These are phyloP conservation scores for Blastobotrys apis DNA, from an alignment of 1,139 yeast species.

Conservation along the genomic window DNA sequence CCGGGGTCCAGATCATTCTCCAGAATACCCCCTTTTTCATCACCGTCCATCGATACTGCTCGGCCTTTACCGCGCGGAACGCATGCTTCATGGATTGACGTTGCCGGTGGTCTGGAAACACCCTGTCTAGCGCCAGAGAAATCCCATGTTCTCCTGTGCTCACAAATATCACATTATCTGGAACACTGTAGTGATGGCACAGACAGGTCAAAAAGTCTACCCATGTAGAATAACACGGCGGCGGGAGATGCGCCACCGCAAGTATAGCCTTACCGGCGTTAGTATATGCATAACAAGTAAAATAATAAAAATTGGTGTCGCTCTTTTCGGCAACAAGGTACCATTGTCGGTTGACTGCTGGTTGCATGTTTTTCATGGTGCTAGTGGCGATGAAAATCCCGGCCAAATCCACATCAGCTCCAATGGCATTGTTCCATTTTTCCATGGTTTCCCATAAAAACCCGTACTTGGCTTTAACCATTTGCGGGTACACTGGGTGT, in stretches of 20 bases:
- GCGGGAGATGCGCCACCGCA: conserved; percentile 5
- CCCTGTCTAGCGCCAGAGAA: neutral
- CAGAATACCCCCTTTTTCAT: neutral
- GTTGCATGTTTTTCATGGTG: conserved; percentile 1
- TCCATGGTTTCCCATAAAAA: neutral
- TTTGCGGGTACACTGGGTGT: neutral
- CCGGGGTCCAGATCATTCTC: neutral
- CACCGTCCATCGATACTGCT: too few relatives aligned
- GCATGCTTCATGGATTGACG: neutral
- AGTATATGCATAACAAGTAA: conserved; percentile 4
- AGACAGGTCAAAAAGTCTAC: conserved; percentile 2
- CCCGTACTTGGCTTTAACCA: neutral
- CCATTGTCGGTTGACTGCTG: conserved; percentile 6
- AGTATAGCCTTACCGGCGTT: neutral
- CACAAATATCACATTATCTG: neutral
- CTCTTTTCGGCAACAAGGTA: conserved; percentile 3
- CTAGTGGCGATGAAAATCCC: conserved; percentile 8
- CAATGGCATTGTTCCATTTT: neutral
- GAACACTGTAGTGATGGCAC: neutral
- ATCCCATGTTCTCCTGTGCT: neutral
- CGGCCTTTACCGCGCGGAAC: neutral
- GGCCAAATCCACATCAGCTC: neutral
- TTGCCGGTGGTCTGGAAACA: conserved; percentile 2
- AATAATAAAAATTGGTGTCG: neutral
- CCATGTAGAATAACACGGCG: conserved; percentile 3